Conservation (phyloP, 2,329 filamentous ascomycete species). For the Metarhizium anisopliae region DNA sequence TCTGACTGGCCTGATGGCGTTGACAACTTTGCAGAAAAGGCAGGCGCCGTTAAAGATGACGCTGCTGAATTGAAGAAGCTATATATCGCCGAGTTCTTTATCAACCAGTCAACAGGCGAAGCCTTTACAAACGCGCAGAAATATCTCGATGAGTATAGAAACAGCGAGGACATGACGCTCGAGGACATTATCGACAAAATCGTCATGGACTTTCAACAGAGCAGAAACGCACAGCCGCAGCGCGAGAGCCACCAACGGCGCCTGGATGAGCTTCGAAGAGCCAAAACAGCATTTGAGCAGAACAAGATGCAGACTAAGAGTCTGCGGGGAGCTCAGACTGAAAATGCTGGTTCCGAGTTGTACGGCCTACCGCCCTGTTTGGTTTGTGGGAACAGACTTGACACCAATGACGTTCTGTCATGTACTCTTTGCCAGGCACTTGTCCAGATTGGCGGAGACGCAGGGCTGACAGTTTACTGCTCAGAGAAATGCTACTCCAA, state of each 20-base stretch:
- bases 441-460: slow-evolving; percentile 24
- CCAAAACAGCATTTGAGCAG: slow-evolving; percentile 40
- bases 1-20: slow-evolving; percentile 21
- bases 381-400: slow-evolving; percentile 26
- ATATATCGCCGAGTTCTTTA: slow-evolving; percentile 34
- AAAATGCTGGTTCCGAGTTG: slow-evolving; percentile 21
- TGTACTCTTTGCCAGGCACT: slow-evolving; percentile 38
- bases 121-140: slow-evolving; percentile 23
- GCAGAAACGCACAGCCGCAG: slow-evolving; percentile 21
- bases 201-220: slow-evolving; percentile 21
- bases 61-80: slow-evolving; percentile 25
- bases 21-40: slow-evolving; percentile 24
- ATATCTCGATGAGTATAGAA: slow-evolving; percentile 30
- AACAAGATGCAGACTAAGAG: slow-evolving; percentile 29
- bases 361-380: slow-evolving; percentile 30
- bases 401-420: slow-evolving; percentile 27
- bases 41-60: slow-evolving; percentile 22
- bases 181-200: slow-evolving; percentile 27
- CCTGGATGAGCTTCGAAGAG: slow-evolving; percentile 37
- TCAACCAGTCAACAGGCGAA: slow-evolving; percentile 23
- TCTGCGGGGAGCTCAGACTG: slow-evolving; percentile 20
- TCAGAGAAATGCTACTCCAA: slow-evolving; percentile 31
- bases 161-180: slow-evolving; percentile 17
- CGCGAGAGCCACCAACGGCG: slow-evolving; percentile 29
- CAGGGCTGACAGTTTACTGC: slow-evolving; percentile 34